Conservation (phyloP, 208 protist genomes). For the Lotmaria passim region DNA sequence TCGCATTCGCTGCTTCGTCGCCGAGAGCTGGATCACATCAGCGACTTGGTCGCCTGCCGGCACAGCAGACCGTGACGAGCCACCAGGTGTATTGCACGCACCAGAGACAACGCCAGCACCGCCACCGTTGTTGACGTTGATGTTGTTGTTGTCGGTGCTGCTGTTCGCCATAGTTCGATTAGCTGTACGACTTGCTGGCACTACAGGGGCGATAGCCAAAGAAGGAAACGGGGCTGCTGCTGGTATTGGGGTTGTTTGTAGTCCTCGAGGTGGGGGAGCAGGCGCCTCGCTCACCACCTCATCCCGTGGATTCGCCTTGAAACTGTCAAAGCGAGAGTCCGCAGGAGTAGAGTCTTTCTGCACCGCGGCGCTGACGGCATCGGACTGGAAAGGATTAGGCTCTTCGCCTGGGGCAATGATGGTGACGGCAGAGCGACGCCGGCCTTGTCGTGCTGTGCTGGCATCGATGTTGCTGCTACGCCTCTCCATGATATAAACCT, state of each 20-base stretch:
- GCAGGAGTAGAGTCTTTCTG: background rate
- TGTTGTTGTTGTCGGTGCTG: background rate
- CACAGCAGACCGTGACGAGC: background rate
- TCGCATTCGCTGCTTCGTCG: background rate
- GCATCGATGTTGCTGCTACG: background rate
- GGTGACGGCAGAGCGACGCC: slow-evolving; percentile 27
- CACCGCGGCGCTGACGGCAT: background rate
- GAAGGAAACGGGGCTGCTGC: no score
- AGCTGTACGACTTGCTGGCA: no score
- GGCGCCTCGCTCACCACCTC: slow-evolving; percentile 5
- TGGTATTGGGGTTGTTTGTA: background rate
- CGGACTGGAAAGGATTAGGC: slow-evolving; percentile 2
- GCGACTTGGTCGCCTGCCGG: background rate
- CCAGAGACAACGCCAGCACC: background rate
- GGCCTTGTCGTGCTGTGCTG: background rate
- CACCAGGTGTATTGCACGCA: background rate
- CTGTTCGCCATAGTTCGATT: background rate
- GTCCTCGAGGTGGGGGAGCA: background rate
- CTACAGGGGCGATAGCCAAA: no score
- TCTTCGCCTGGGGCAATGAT: slow-evolving; percentile 28
- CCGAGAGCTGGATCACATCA: background rate
- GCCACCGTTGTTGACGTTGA: background rate
- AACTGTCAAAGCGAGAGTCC: slow-evolving; percentile 24
- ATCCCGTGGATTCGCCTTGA: slow-evolving; percentile 35
- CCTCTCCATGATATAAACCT: slow-evolving; percentile 12